Conservation (phyloP, 2,329 filamentous ascomycete species). For the Helotiales sp. region DNA sequence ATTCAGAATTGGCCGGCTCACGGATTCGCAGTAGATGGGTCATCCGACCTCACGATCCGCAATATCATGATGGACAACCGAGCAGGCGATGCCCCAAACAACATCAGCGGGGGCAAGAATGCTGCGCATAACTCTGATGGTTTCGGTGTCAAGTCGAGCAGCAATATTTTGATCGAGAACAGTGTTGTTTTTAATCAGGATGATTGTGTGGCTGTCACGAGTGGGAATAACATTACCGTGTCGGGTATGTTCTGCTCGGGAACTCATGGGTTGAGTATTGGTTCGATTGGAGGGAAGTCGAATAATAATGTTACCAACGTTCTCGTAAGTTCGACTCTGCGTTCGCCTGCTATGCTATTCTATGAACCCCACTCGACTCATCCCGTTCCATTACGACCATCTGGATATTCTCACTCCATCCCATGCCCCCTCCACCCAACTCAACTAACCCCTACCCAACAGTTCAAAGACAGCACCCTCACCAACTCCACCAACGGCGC, state of each 20-base stretch:
- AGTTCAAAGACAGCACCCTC: slow-evolving; percentile 41
- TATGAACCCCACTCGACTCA: not conserved
- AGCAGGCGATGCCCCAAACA: slow-evolving; percentile 53
- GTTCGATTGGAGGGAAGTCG: slow-evolving; percentile 43
- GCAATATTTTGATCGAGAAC: slow-evolving; percentile 48
- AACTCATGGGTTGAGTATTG: slow-evolving; percentile 43
- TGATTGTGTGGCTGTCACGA: slow-evolving; percentile 43
- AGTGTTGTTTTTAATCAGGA: slow-evolving; percentile 40
- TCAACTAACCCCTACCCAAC: no score
- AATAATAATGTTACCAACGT: slow-evolving; percentile 45
- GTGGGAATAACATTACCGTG: slow-evolving; percentile 42
- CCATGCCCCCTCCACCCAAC: no score
- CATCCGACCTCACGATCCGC: slow-evolving; percentile 51
- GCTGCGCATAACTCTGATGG: slow-evolving; percentile 58
- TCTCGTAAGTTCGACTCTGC: slow-evolving; percentile 29
- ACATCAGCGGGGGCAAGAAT: slow-evolving; percentile 26
- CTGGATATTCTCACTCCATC: no score
- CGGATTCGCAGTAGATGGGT: slow-evolving; percentile 52
- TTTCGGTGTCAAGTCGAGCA: slow-evolving; percentile 53
- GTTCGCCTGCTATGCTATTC: not conserved
- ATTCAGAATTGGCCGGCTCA: slow-evolving; percentile 61
- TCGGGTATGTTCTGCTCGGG: slow-evolving; percentile 40
- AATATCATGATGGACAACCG: slow-evolving; percentile 61
- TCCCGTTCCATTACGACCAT: not conserved
- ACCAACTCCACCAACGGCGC: slow-evolving; percentile 44